Evolutionary conservation across 2,329 filamentous ascomycete species (phyloP).

Genomic region (Trichoderma sp.): DNA sequence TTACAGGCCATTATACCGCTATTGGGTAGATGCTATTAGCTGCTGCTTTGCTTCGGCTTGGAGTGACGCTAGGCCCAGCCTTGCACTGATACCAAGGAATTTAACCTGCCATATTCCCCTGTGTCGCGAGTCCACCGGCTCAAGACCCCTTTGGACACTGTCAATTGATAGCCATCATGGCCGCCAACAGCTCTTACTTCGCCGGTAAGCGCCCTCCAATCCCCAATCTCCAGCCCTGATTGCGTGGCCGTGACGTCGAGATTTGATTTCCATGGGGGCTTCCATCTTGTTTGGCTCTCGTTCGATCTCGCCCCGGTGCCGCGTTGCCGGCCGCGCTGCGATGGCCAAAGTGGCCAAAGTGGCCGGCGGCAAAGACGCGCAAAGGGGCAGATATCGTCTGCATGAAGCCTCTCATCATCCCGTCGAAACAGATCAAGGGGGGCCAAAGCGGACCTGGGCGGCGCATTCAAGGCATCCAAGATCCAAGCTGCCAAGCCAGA

Average conservation of each 20-base stretch:
- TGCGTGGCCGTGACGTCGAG: not conserved
- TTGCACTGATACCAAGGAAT: constrained; percentile 31
- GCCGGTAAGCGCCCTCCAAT: constrained; percentile 12
- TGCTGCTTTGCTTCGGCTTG: constrained; percentile 27
- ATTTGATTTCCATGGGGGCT: not conserved
- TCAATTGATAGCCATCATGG: constrained; percentile 21
- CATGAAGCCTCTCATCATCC: not conserved
- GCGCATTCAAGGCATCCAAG: not conserved
- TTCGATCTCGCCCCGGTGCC: not conserved
- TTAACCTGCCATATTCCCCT: constrained; percentile 30
- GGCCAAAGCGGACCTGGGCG: not conserved
- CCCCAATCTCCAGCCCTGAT: not conserved
- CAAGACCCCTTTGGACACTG: constrained; percentile 17
- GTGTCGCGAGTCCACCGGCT: constrained; percentile 15
- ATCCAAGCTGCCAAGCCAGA: not conserved
- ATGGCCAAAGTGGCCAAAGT: not conserved
- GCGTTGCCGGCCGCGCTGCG: not conserved
- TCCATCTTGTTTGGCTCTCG: not conserved
- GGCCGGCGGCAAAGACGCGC: constrained; percentile 7
- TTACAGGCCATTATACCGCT: not conserved
- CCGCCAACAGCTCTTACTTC: constrained; percentile 19
- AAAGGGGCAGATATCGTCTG: not conserved
- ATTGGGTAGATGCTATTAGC: not conserved
- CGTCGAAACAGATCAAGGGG: constrained; percentile 12
- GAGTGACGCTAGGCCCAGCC: constrained; percentile 36